Evolutionary conservation across 73 alveolate genomes (phyloP), one percentile per base, ranked within the genome.

Genomic region (Strombidium stylifer): DNA sequence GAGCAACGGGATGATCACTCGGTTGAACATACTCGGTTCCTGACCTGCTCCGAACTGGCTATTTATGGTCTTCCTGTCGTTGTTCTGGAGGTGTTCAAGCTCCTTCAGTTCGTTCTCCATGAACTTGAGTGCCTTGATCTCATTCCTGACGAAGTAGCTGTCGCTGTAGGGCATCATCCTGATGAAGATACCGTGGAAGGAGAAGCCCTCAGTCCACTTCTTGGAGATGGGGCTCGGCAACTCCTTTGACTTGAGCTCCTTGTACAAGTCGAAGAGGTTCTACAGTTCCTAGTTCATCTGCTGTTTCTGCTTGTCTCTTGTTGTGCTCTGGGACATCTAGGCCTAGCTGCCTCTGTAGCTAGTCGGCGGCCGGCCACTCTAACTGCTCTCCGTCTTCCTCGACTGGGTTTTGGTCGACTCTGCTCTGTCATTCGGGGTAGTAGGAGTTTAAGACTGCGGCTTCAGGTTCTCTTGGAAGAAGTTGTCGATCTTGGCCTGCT

Each of bases 191-290:
- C 84, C 90, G 48, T 79, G 68, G 57, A 42, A 79, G 30, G 30
- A 69, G 44, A 79, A 79, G 15, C 90, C 90, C 3, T 79, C 90
- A 48, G 42, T 47, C 90, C 90, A 79, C 16, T 65, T 51, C 37
- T 69, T 73, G 21, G 64, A 23, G 28, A 37, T 11, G 49, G 42
- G 12, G 59, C 69, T 41, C 25, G 90, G 59, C 74, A 78, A 41
- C 19, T 14, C 5, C 20, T 65, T 0, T 27, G 4, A 21, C 28
- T 7, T 7, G 12, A 20, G 18, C 6, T 5, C 6, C 8, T 5
- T n/a, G 18, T 42, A 42, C 8, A 5, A 7, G 19, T n/a, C 8
- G 55, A 42, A 7, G 55, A 42, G 8, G 19, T 14, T 7, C 6
- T 6, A 14, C 8, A 4, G 6, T 11, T 7, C 6, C 6, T n/a